phyloP scores from a whole-genome alignment of 2,329 filamentous ascomycete species.

The Arthrobotrys entomopaga region DNA sequence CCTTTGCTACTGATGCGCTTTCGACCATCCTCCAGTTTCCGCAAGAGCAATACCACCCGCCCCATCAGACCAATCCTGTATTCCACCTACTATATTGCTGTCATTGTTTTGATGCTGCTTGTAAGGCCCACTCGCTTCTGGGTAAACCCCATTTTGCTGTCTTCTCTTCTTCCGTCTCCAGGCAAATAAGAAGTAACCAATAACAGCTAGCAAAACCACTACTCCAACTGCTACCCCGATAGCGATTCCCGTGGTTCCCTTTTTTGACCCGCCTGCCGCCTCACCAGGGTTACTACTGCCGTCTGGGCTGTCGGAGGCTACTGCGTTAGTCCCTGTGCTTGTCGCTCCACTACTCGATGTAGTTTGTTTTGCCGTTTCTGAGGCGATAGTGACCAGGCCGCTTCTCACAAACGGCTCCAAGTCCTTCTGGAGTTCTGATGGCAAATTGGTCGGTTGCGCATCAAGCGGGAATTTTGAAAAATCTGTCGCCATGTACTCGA shows the following conservation, averaged over 20 bases:
- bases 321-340: constrained; percentile 1
- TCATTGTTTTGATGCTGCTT: constrained; percentile 50
- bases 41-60: constrained; percentile 46
- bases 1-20: constrained; percentile 13
- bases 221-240: constrained; percentile 42
- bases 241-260: constrained; percentile 29
- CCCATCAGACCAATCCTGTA: constrained; percentile 38
- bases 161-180: constrained; percentile 31
- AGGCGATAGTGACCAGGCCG: constrained; percentile 29
- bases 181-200: constrained; percentile 34
- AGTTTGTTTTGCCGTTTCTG: constrained; percentile 4
- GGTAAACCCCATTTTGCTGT: constrained; percentile 8
- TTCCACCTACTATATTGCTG: constrained; percentile 41
- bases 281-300: neutral
- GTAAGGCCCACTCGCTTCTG: constrained; percentile 19
- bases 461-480: constrained; percentile 39
- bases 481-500: constrained; percentile 35
- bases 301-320: neutral
- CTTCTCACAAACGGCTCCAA: constrained; percentile 32
- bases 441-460: constrained; percentile 37
- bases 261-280: constrained; percentile 8
- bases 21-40: constrained; percentile 31
- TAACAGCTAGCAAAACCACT: constrained; percentile 31
- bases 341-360: neutral
- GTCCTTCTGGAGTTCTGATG: constrained; percentile 13